Base-by-base conservation (phyloP, 257 asterid species). In the Gentiana dahurica region DNA sequence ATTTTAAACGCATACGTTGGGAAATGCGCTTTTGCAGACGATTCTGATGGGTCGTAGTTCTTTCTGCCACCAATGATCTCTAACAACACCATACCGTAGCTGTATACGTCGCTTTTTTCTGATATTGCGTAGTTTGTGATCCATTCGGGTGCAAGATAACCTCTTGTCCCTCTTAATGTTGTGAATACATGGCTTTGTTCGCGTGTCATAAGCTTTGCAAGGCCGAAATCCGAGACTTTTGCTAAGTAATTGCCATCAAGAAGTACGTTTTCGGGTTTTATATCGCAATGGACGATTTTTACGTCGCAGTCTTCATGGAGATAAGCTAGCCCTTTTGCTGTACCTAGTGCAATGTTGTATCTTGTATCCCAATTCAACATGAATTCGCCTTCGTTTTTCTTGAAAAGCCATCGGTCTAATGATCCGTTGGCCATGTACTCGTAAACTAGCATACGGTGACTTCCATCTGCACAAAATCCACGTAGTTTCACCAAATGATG, bases 61-160 rank as follows among this genome's bases (percentile, higher is more conserved):
- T 84, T 92, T 49, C 95, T 66, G 0, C 99, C 99, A 15, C 99
- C 93, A 33, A 92, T 75, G 9, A 92, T 75, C 73, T 92, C 99
- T 0, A 92, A 94, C 69, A 92, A 63, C 44, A 88, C 95, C 99
- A 92, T 81, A 3, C 99, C 97, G 37, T 76, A 88, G 71, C 99
- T 87, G 41, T 78, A 92, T 2, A 92, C 99, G 11, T 88, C 99
- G 33, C 95, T 88, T 75, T 86, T 92, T 70, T 88, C 99, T 1
- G 99, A 88, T 55, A 92, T 88, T 44, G 99, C 93, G 12, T 85
- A 81, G 83, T 69, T 92, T 24, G 95, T 88, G 76, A 92, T 86
- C 99, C 99, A 92, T 50, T 92, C 99, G 0, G 99, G 99, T 0
- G 99, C 99, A 24, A 89, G 84, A 77, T 89, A 89, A 34, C 97